phyloP scores from a whole-genome alignment of 306 rosid genomes.

The Cicer cuneatum region DNA sequence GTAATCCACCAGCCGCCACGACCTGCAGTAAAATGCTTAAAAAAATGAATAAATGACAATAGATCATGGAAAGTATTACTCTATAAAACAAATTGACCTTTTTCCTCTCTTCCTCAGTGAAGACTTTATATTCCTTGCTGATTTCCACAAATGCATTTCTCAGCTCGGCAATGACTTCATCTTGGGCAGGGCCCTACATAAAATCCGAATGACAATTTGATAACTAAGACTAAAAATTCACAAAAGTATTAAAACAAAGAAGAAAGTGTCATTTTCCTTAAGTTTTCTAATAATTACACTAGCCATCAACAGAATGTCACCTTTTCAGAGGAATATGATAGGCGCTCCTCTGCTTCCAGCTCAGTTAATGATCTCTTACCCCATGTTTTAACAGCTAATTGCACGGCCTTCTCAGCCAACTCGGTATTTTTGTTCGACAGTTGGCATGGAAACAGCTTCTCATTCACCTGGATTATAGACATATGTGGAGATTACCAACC shows the following conservation, averaged over 20 bases:
- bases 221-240: conserved; percentile 17
- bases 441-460: conserved; percentile 85
- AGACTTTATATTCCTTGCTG: conserved; percentile 82
- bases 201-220: conserved; percentile 29
- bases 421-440: conserved; percentile 68
- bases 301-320: conserved; percentile 48
- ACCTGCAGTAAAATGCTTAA: conserved; percentile 62
- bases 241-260: conserved; percentile 28
- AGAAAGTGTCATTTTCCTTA: conserved; percentile 17
- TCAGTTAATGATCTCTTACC: conserved; percentile 86
- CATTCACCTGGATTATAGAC: conserved; percentile 69
- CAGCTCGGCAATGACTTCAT: conserved; percentile 80
- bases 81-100: conserved; percentile 58
- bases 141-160: conserved; percentile 80
- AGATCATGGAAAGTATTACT: conserved; percentile 27
- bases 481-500: conserved; percentile 41
- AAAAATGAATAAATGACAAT: conserved; percentile 34
- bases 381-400: conserved; percentile 86
- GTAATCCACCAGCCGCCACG: conserved; percentile 95
- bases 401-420: conserved; percentile 77
- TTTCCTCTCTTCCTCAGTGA: conserved; percentile 87
- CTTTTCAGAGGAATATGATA: conserved; percentile 94
- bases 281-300: neutral
- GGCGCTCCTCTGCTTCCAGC: conserved; percentile 97
- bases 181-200: conserved; percentile 88